A percentile compares a stretch with the other conserved stretches of the same genome.
phyloP scores from a whole-genome alignment of 768 basidiomycete genomes.

The Lactifluus hygrophoroides region DNA sequence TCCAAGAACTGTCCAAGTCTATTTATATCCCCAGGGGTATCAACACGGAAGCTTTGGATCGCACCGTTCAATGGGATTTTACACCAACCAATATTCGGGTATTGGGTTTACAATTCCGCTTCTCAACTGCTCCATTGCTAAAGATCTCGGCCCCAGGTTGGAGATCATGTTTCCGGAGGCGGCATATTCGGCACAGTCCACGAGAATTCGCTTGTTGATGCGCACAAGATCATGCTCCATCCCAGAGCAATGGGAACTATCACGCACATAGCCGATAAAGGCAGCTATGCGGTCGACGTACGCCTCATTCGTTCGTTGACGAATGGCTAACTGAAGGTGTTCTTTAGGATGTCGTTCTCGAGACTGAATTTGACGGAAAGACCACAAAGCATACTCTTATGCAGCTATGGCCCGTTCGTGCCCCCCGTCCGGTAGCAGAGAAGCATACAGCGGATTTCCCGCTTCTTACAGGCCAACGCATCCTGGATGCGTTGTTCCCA shows the following conservation, averaged over 20 bases:
- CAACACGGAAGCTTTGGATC: constrained; percentile 91
- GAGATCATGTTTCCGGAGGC: constrained; percentile 95
- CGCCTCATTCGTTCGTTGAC: constrained; percentile 6
- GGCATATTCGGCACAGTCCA: constrained; percentile 94
- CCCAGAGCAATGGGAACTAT: constrained; percentile 94
- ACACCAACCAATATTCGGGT: constrained; percentile 75
- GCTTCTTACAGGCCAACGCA: constrained; percentile 91
- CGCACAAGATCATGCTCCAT: constrained; percentile 95
- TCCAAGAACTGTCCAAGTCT: constrained; percentile 95
- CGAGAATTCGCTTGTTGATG: constrained; percentile 93
- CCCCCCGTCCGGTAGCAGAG: constrained; percentile 91
- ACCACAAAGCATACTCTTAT: constrained; percentile 89
- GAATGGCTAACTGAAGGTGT: background rate
- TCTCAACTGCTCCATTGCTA: background rate
- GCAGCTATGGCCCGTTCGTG: constrained; percentile 99
- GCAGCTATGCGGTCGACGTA: constrained; percentile 86
- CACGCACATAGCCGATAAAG: constrained; percentile 88
- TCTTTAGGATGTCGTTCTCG: constrained; percentile 80
- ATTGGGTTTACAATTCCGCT: constrained; percentile 5
- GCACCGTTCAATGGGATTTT: constrained; percentile 91
- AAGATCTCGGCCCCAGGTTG: constrained; percentile 44
- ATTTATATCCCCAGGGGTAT: constrained; percentile 99
- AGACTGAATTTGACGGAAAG: constrained; percentile 97
- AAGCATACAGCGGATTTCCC: constrained; percentile 91
- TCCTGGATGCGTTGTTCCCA: constrained; percentile 96